Conservation (phyloP, 108 stramenopile genomes). For the Aurantiochytrium sp. region DNA sequence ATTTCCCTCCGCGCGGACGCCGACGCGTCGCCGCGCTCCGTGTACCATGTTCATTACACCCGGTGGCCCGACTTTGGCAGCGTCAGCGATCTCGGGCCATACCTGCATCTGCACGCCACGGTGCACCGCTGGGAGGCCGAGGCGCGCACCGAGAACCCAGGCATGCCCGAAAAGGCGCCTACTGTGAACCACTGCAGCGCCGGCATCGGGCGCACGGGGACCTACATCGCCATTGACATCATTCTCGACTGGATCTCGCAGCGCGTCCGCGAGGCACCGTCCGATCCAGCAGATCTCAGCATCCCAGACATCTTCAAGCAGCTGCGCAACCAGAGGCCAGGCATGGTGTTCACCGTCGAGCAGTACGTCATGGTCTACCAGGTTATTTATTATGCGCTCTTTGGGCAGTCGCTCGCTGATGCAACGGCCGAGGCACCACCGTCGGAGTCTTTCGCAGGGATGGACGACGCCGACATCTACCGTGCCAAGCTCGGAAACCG, state of each 20-base stretch:
- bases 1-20: neutral
- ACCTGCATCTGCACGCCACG: neutral
- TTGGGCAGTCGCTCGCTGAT: neutral
- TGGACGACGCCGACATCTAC: constrained; percentile 15
- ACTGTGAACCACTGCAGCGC: neutral
- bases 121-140: neutral
- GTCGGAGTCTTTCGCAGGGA: neutral
- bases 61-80: constrained; percentile 14
- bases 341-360: constrained; percentile 1
- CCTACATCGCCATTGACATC: constrained; percentile 10
- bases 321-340: constrained; percentile 20
- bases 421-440: neutral
- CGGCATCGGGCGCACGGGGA: constrained; percentile 22
- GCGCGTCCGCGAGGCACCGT: neutral
- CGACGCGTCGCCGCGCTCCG: neutral
- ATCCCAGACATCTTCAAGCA: neutral
- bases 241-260: neutral
- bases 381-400: constrained; percentile 23
- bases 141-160: neutral
- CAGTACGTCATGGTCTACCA: constrained; percentile 30
- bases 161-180: no score
- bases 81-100: neutral
- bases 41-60: neutral
- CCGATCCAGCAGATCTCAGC: neutral
- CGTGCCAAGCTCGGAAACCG: neutral